These are phyloP conservation scores for Panicum virgatum DNA, from an alignment of 202 grass and related monocot genomes.

Conservation along the genomic window DNA sequence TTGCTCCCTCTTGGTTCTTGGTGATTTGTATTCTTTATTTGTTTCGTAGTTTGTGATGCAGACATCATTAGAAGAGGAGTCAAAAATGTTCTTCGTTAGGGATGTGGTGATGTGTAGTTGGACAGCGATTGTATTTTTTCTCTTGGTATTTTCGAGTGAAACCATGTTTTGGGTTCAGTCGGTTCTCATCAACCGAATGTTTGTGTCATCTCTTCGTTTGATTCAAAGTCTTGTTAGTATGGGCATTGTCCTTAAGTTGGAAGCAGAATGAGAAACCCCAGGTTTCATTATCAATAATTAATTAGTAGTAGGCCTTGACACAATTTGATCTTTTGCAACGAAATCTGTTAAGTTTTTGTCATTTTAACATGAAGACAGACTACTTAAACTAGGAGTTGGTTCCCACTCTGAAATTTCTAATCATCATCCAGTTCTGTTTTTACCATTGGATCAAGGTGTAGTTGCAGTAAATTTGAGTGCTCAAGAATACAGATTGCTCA, in stretches of 20 bases:
- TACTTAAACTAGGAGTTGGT: neutral
- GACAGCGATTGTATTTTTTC: constrained; percentile 5
- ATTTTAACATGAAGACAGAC: neutral
- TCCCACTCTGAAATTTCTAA: constrained; percentile 6
- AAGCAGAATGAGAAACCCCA: constrained; percentile 16
- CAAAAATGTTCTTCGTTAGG: constrained; percentile 16
- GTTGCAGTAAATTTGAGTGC: constrained; percentile 16
- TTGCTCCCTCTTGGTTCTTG: constrained; percentile 9
- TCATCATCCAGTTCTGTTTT: neutral
- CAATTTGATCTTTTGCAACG: constrained; percentile 27
- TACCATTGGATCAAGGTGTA: neutral
- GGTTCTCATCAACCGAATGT: constrained; percentile 8
- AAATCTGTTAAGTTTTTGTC: neutral
- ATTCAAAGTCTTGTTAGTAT: neutral
- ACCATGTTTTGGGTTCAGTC: neutral
- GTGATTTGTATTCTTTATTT: constrained; percentile 12
- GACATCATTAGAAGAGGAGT: neutral
- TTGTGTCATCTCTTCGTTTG: constrained; percentile 18
- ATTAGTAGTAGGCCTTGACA: neutral
- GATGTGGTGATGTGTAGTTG: neutral
- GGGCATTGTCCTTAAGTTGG: neutral
- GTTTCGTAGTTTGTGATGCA: constrained; percentile 9
- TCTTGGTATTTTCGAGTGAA: constrained; percentile 3
- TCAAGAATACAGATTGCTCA: constrained; percentile 32
- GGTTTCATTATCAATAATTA: neutral